Base-by-base conservation (phyloP, 2,329 filamentous ascomycete genomes). In the Akanthomyces muscarius region DNA sequence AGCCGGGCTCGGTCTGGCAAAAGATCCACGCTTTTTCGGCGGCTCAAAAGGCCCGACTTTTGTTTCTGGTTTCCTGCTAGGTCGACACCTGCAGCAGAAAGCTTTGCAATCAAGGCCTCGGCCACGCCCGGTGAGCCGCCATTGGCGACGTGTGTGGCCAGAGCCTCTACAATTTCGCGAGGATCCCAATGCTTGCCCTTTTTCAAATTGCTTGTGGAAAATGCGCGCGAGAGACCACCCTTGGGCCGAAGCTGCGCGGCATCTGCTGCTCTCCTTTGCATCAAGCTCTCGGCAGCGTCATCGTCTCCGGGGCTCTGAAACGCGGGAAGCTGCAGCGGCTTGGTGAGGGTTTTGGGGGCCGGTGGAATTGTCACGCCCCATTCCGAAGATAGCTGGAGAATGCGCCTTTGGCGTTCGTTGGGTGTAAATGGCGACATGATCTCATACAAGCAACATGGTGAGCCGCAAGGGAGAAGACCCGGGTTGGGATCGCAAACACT, bases 101-200 rank as follows among this genome's bases (percentile, higher is more conserved):
- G 72, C 70, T 81, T 83, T 4, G 71, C 74, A 36, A 86, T 78
- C 28, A 86, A 75, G 0, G 81, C 81, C 68, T 86, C 81, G n/a
- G 82, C 83, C 5, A 86, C 79, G 10, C 80, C 83, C 0, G 83
- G 78, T 0, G 81, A 78, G 14, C 83, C 83, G 18, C 72, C 73
- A 53, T 78, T 81, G 42, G 75, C 71, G 62, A 86, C 76, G 68
- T 83, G 82, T 48, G 74, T 73, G 53, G 80, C 74, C 59, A 86
- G 74, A 16, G 80, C 79, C 55, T 81, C 79, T 56, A 85, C 80
- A 23, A 86, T 77, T 65, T 86, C 80, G 50, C 76, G 78, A 13
- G 81, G 76, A 33, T 85, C 81, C 78, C 80, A 84, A 48, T 75
- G 69, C 69, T 84, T 84, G 67, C 75, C 80, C 65, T 78, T 81